These are phyloP conservation scores for Psilocybe sp. DNA, from an alignment of 768 basidiomycete species.

Conservation along the genomic window DNA sequence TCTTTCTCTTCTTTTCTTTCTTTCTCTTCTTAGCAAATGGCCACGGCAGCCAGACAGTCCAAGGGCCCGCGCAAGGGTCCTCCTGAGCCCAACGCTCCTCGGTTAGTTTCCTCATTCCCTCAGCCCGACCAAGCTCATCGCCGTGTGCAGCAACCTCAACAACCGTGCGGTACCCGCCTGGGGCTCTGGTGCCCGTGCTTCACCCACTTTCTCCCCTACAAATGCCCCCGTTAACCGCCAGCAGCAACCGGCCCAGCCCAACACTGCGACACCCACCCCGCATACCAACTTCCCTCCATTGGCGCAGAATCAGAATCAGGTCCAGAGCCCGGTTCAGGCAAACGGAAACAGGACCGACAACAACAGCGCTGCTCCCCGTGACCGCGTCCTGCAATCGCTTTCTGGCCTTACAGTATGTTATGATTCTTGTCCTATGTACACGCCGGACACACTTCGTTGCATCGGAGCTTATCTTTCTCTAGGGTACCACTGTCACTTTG, in stretches of 20 bases:
- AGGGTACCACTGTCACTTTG: constrained; percentile 83
- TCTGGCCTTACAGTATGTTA: constrained; percentile 67
- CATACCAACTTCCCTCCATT: constrained; percentile 13
- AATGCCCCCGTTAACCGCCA: constrained; percentile 34
- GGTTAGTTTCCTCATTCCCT: constrained; percentile 29
- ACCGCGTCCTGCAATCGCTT: constrained; percentile 62
- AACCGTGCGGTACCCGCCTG: constrained; percentile 54
- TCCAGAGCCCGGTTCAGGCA: constrained; percentile 44
- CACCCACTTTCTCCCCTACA: constrained; percentile 68
- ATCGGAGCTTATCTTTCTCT: constrained; percentile 6
- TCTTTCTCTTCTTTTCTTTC: constrained; percentile 24
- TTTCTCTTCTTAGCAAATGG: constrained; percentile 45
- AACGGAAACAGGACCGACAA: constrained; percentile 49
- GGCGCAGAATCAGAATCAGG: constrained; percentile 33
- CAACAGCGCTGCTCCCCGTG: constrained; percentile 33
- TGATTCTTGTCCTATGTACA: neutral
- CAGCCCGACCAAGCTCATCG: constrained; percentile 25
- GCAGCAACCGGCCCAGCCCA: constrained; percentile 14
- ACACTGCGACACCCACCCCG: constrained; percentile 10
- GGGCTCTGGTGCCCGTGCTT: constrained; percentile 59
- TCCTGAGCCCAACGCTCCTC: constrained; percentile 55
- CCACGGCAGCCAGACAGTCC: constrained; percentile 59
- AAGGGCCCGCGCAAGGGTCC: constrained; percentile 64
- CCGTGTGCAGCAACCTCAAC: constrained; percentile 13
- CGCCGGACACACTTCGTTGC: neutral